Evolutionary conservation across 192 early-diverging fungal genomes (phyloP).

Genomic region (Jimgerdemannia lactiflua): DNA sequence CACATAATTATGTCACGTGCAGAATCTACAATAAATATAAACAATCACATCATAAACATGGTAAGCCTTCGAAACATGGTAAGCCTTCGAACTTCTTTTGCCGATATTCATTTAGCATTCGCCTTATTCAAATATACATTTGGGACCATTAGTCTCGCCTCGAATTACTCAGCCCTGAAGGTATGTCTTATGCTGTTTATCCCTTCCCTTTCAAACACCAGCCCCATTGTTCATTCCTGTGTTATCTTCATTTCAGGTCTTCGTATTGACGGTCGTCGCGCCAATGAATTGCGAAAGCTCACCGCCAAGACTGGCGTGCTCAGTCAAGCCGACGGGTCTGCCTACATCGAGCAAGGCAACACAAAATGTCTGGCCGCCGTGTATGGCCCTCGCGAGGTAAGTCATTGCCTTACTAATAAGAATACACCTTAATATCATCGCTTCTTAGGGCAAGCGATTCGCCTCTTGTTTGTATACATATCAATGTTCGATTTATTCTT

Average conservation of each 20-base stretch:
- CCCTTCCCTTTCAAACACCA: not conserved
- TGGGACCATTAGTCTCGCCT: not conserved
- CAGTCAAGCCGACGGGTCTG: constrained; percentile 86
- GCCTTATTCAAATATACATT: not conserved
- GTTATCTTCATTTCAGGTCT: constrained; percentile 55
- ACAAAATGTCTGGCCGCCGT: constrained; percentile 90
- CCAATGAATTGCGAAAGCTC: constrained; percentile 85
- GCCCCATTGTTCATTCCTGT: not conserved
- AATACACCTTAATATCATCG: not conserved
- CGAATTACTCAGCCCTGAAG: not conserved
- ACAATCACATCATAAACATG: too few species aligned
- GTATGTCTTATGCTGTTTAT: not conserved
- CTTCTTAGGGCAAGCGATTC: not conserved
- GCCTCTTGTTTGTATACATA: not conserved
- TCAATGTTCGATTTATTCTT: not conserved
- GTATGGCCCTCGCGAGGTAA: constrained; percentile 88
- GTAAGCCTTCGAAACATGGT: not conserved
- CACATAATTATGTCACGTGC: too few species aligned
- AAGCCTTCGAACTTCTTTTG: not conserved
- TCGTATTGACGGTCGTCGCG: constrained; percentile 89
- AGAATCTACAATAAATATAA: too few species aligned
- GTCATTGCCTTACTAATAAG: constrained; percentile 1
- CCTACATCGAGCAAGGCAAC: constrained; percentile 95
- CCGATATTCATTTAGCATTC: not conserved
- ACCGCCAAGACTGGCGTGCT: constrained; percentile 75